Evolutionary conservation across 345 rosid species (phyloP), one percentile per base, ranked within the genome.

Genomic region (Citrus unshiu): DNA sequence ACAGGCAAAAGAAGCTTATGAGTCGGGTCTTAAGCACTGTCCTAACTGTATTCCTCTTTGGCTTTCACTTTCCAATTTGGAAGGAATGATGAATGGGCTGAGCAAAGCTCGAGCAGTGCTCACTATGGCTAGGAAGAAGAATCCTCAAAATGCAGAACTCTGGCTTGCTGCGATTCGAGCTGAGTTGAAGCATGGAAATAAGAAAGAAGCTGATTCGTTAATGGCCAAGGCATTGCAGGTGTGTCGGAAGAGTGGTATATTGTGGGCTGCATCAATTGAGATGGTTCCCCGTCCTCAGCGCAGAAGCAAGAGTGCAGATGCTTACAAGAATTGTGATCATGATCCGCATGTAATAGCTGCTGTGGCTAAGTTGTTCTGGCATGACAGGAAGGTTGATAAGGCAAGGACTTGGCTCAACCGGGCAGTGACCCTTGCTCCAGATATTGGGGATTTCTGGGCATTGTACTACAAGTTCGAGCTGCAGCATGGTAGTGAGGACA

Each of bases 221-320:
- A 93, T 95, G 98, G 91, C 98, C 8, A 95, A 93, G 90, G 98
- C 95, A 58, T 84, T 95, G 80, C 98, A 93, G 84, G 98, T 85
- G 87, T 95, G 98, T 79, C 97, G 98, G 18, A 89, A 39, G 64
- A 95, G 97, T 84, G 98, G 98, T 72, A 92, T 92, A 66, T 78
- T 95, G 65, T 95, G 98, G 98, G 98, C 98, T 70, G 90, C 91
- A 3, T 88, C 94, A 0, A 89, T 95, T 49, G 92, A 93, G 86
- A 93, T 93, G 98, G 93, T 81, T 64, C 92, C 98, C 5, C 92
- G 95, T 30, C 93, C 94, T 32, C 91, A 93, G 39, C 91, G 91
- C 8, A 95, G 81, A 88, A 85, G 87, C 77, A 91, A 86, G 88
- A 88, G 94, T 76, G 9, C 81, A 75, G 98, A 95, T 87, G 98